Evolutionary conservation across 495 filamentous ascomycete genomes (phyloP).

Genomic region (Talaromyces adpressus): DNA sequence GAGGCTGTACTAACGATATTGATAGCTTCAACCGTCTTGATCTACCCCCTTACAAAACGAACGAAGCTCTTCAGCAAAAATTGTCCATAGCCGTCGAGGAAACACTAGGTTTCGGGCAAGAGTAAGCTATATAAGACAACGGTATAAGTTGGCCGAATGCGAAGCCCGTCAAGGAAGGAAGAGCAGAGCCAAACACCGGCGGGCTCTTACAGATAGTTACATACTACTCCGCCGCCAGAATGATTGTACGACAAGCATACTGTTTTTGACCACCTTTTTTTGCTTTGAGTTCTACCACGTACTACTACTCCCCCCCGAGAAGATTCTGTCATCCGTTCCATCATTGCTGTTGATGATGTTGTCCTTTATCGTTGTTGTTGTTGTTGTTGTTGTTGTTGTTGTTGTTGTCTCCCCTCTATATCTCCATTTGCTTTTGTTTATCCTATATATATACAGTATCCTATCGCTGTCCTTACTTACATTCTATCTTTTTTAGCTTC

Average conservation of each 20-base stretch:
- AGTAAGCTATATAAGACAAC: slow-evolving; percentile 43
- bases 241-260: slow-evolving; percentile 1
- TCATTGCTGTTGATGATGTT: neutral
- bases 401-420: neutral
- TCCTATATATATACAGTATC: neutral
- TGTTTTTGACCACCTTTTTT: neutral
- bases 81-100: slow-evolving; percentile 96
- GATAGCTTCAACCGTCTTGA: slow-evolving; percentile 94
- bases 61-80: slow-evolving; percentile 79
- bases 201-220: neutral
- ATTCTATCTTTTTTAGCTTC: neutral
- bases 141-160: neutral
- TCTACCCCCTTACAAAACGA: slow-evolving; percentile 84
- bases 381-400: neutral
- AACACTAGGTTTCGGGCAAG: slow-evolving; percentile 97
- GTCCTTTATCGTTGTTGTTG: neutral
- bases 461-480: neutral
- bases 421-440: neutral
- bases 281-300: neutral
- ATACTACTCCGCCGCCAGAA: neutral
- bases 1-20: slow-evolving; percentile 13
- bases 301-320: neutral
- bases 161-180: neutral
- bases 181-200: neutral
- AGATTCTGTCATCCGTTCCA: neutral